Conservation (phyloP, 768 basidiomycete species). For the Macrolepiota dolichaula region DNA sequence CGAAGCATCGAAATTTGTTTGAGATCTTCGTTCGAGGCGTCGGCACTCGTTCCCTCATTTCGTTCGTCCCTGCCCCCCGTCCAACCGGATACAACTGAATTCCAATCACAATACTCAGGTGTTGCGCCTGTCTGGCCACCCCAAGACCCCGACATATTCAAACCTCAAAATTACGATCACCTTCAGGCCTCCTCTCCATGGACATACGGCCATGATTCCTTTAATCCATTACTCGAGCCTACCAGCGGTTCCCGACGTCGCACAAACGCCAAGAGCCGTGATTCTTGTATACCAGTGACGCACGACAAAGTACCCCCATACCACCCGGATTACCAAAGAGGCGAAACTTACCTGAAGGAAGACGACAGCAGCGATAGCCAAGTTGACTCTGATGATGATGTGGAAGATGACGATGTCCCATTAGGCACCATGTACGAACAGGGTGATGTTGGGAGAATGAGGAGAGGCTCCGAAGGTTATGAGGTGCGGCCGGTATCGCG, state of each 20-base stretch:
- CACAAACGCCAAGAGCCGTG: not conserved
- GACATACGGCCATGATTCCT: constrained; percentile 74
- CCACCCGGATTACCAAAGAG: constrained; percentile 64
- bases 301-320: constrained; percentile 56
- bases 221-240: constrained; percentile 76
- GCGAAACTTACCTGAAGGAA: constrained; percentile 23
- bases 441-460: constrained; percentile 30
- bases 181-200: constrained; percentile 67
- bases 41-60: constrained; percentile 1
- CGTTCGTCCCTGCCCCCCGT: constrained; percentile 2
- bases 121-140: constrained; percentile 63
- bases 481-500: constrained; percentile 63
- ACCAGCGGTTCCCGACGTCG: constrained; percentile 43
- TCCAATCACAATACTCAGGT: constrained; percentile 19
- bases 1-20: constrained; percentile 16
- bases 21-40: constrained; percentile 15
- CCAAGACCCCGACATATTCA: constrained; percentile 50
- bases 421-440: not conserved
- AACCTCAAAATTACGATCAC: constrained; percentile 35
- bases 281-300: constrained; percentile 6
- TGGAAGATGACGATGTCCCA: constrained; percentile 14
- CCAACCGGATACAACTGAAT: not conserved
- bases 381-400: constrained; percentile 25
- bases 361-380: constrained; percentile 25
- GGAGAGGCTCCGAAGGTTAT: constrained; percentile 81